phyloP scores from a whole-genome alignment of 2,329 filamentous ascomycete species.

The Ustilaginoidea virens region DNA sequence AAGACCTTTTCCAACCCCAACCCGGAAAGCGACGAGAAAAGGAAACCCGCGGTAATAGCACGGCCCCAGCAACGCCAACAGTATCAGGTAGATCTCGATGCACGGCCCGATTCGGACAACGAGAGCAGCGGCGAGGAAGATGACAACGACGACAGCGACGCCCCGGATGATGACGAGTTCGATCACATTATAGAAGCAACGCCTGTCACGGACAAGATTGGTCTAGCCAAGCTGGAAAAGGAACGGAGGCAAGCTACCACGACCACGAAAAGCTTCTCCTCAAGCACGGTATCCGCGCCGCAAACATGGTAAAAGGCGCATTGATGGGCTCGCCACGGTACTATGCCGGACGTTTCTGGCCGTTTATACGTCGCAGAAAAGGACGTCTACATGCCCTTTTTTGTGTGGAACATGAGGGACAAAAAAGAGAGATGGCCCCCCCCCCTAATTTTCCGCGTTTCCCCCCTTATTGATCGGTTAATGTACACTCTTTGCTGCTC shows the following conservation, averaged over 20 bases:
- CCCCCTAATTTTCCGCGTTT: too few relatives aligned
- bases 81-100: slow-evolving; percentile 43
- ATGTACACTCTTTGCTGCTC: too few relatives aligned
- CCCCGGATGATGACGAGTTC: slow-evolving; percentile 60
- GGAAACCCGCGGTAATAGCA: slow-evolving; percentile 47
- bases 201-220: slow-evolving; percentile 73
- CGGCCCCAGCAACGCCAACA: slow-evolving; percentile 31
- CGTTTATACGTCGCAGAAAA: too few relatives aligned
- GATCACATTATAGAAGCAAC: slow-evolving; percentile 89
- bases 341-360: too few relatives aligned
- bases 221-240: slow-evolving; percentile 41
- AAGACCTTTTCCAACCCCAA: slow-evolving; percentile 55
- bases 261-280: slow-evolving; percentile 36
- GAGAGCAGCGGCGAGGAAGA: slow-evolving; percentile 48
- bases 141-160: slow-evolving; percentile 36
- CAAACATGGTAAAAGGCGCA: slow-evolving; percentile 30
- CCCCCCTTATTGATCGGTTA: too few relatives aligned
- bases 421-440: too few relatives aligned
- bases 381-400: too few relatives aligned
- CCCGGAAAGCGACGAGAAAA: slow-evolving; percentile 35
- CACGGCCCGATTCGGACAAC: slow-evolving; percentile 44
- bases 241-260: slow-evolving; percentile 32
- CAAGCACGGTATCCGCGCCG: slow-evolving; percentile 31
- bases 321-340: too few relatives aligned
- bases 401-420: too few relatives aligned